These are phyloP conservation scores for Penicillium macrosclerotiorum DNA, from an alignment of 495 filamentous ascomycete species.

Conservation along the genomic window DNA sequence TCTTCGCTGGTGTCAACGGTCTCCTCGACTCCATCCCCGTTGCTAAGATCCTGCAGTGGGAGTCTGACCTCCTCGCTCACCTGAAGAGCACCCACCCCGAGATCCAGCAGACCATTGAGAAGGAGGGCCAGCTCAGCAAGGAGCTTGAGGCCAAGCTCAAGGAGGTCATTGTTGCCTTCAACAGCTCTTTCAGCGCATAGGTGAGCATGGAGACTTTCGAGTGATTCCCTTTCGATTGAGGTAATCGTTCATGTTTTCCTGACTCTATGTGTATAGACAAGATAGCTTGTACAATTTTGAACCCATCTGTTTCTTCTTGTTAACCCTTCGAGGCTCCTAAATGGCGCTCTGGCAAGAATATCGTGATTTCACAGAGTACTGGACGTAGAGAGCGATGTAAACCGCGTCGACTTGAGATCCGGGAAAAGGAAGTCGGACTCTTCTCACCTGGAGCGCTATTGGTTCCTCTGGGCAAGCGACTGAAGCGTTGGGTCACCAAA, in stretches of 20 bases:
- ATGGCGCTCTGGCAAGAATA: constrained; percentile 14
- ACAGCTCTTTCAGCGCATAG: constrained; percentile 81
- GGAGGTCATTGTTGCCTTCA: constrained; percentile 77
- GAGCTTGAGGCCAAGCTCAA: constrained; percentile 85
- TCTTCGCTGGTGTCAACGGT: constrained; percentile 99
- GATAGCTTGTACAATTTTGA: constrained; percentile 57
- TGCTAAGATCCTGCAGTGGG: constrained; percentile 82
- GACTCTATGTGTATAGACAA: constrained; percentile 54
- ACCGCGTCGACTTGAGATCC: constrained; percentile 17
- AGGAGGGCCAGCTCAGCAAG: constrained; percentile 95
- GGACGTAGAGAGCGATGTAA: constrained; percentile 31
- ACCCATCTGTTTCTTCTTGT: constrained; percentile 46
- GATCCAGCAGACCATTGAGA: constrained; percentile 82
- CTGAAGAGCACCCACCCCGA: constrained; percentile 86
- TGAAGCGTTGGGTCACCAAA: constrained; percentile 28
- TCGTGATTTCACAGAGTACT: constrained; percentile 17
- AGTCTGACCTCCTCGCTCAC: constrained; percentile 89
- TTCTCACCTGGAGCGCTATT: not conserved
- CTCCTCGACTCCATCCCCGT: constrained; percentile 85
- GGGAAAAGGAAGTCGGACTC: constrained; percentile 11
- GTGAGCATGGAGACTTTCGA: constrained; percentile 42
- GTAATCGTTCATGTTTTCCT: constrained; percentile 42
- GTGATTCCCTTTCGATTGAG: constrained; percentile 20
- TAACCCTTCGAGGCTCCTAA: constrained; percentile 16
- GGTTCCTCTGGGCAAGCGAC: not conserved